A percentile compares a stretch with the other conserved stretches of the same genome.
phyloP scores from a whole-genome alignment of 1,139 yeast species.

The Blastobotrys capitulatus region DNA sequence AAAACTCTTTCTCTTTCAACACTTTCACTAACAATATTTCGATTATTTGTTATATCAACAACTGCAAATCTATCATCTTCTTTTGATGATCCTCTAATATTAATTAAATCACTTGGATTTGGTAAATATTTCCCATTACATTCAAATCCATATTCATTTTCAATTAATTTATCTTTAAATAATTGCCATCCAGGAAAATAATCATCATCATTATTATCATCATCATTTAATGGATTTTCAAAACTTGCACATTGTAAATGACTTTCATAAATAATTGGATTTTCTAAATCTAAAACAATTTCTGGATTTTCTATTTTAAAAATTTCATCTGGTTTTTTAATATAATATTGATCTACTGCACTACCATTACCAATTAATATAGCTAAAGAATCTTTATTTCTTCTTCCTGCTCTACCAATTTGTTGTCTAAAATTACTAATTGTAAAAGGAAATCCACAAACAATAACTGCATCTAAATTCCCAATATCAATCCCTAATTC shows the following conservation, averaged over 20 bases:
- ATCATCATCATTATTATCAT: slow-evolving; percentile 40
- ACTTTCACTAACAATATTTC: slow-evolving; percentile 77
- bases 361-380: slow-evolving; percentile 77
- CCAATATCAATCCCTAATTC: slow-evolving; percentile 96
- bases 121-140: slow-evolving; percentile 58
- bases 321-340: slow-evolving; percentile 63
- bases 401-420: slow-evolving; percentile 43
- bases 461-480: slow-evolving; percentile 79
- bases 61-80: slow-evolving; percentile 81
- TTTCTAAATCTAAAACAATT: slow-evolving; percentile 47
- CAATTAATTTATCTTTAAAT: slow-evolving; percentile 5
- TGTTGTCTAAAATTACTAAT: slow-evolving; percentile 89
- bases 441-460: slow-evolving; percentile 89
- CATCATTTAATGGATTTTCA: slow-evolving; percentile 59
- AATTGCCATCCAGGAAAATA: slow-evolving; percentile 43
- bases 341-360: slow-evolving; percentile 82
- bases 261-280: slow-evolving; percentile 58
- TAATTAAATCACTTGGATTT: slow-evolving; percentile 69
- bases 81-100: slow-evolving; percentile 56
- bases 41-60: slow-evolving; percentile 73
- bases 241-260: slow-evolving; percentile 95
- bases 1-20: slow-evolving; percentile 87
- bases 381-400: slow-evolving; percentile 56
- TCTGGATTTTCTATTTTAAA: slow-evolving; percentile 39
- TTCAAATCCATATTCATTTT: slow-evolving; percentile 3